Percentiles rank a stretch among this genome's conserved stretches.
These are phyloP conservation scores for Diutina neorugosa DNA, from an alignment of 1,139 yeast genomes.

Conservation along the genomic window DNA sequence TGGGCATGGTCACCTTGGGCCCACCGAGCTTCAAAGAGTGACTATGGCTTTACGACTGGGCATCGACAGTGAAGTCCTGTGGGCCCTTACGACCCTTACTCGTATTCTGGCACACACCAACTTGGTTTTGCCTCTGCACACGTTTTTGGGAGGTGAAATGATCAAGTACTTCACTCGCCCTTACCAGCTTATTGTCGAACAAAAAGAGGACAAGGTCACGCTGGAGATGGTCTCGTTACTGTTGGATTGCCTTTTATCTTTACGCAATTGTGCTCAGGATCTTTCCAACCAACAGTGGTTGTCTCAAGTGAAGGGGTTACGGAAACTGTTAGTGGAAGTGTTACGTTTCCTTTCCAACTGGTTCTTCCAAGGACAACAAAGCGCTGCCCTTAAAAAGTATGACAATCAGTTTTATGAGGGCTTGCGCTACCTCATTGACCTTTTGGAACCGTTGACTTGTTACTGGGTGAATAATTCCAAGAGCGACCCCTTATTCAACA, in stretches of 20 bases:
- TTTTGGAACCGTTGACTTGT: constrained; percentile 75
- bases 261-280: constrained; percentile 77
- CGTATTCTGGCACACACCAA: constrained; percentile 43
- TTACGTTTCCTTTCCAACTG: constrained; percentile 35
- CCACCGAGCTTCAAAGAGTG: constrained; percentile 45
- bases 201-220: constrained; percentile 12
- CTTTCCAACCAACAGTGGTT: constrained; percentile 71
- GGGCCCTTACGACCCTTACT: constrained; percentile 54
- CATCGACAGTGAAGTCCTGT: constrained; percentile 45
- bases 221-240: constrained; percentile 30
- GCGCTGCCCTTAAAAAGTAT: constrained; percentile 13
- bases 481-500: constrained; percentile 48
- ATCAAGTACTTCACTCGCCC: constrained; percentile 30
- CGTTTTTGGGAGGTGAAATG: constrained; percentile 39
- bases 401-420: constrained; percentile 45
- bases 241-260: constrained; percentile 54
- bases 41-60: constrained; percentile 53
- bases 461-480: constrained; percentile 64
- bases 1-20: constrained; percentile 43
- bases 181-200: constrained; percentile 16
- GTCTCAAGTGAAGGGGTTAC: constrained; percentile 41
- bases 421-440: constrained; percentile 59
- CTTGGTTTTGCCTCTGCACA: constrained; percentile 35
- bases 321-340: constrained; percentile 33
- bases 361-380: constrained; percentile 16